phyloP scores from a whole-genome alignment of 2,329 filamentous ascomycete genomes.

The Sporothrix sp. region DNA sequence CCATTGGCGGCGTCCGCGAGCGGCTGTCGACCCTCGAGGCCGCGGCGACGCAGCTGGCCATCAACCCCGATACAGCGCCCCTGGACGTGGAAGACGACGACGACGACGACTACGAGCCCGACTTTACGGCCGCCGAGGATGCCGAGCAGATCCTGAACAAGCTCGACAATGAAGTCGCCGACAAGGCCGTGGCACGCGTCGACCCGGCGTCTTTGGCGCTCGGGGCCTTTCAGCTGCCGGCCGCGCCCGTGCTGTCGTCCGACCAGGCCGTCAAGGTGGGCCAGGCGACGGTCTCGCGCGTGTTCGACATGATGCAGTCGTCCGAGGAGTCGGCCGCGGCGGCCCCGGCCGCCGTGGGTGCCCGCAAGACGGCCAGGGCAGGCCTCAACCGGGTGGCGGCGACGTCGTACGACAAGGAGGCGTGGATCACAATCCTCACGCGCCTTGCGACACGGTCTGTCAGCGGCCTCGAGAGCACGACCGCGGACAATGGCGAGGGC shows the following conservation, averaged over 20 bases:
- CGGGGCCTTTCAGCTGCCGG: constrained; percentile 69
- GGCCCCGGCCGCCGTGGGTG: neutral
- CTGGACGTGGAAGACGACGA: constrained; percentile 62
- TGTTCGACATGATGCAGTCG: constrained; percentile 67
- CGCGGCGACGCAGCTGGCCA: constrained; percentile 31
- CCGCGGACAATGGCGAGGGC: constrained; percentile 27
- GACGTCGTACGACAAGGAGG: constrained; percentile 73
- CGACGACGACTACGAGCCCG: constrained; percentile 79
- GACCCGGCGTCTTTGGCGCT: constrained; percentile 49
- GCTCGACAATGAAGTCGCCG: constrained; percentile 58
- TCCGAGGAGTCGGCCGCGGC: constrained; percentile 53
- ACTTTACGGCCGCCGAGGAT: constrained; percentile 68
- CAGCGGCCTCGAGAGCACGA: constrained; percentile 54
- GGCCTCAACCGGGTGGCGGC: constrained; percentile 80
- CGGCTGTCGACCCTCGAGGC: constrained; percentile 38
- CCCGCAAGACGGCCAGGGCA: constrained; percentile 39
- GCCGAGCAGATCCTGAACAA: constrained; percentile 70
- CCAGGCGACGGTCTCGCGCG: constrained; percentile 61
- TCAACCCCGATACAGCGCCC: constrained; percentile 49
- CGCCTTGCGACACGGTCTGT: constrained; percentile 73
- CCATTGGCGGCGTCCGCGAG: constrained; percentile 53
- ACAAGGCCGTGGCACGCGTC: constrained; percentile 34
- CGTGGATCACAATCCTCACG: constrained; percentile 82
- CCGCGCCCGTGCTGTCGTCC: constrained; percentile 62
- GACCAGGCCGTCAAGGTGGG: constrained; percentile 66